Conservation (phyloP, 495 filamentous ascomycete species). For the Neurospora sublineolata region DNA sequence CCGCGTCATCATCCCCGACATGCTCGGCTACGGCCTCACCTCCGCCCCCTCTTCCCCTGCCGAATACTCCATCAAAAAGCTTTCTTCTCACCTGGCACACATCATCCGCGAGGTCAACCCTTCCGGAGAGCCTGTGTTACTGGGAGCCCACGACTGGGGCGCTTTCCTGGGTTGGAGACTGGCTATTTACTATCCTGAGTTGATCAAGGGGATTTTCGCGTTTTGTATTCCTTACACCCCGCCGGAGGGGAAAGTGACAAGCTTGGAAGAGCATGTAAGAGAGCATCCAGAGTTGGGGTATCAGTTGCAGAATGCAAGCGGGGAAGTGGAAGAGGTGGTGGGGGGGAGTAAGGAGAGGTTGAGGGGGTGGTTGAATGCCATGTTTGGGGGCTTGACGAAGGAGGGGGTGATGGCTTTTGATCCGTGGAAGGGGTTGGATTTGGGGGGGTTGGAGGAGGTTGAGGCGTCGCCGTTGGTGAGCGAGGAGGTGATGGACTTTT, state of each 20-base stretch:
- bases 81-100: conserved; percentile 22
- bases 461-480: not conserved
- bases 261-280: not conserved
- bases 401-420: not conserved
- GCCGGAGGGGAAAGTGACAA: not conserved
- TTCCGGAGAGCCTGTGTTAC: not conserved
- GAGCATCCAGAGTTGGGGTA: not conserved
- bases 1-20: conserved; percentile 32
- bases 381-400: not conserved
- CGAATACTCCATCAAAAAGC: conserved; percentile 53
- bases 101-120: not conserved
- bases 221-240: not conserved
- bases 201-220: not conserved
- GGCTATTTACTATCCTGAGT: not conserved
- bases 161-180: not conserved
- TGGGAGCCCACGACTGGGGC: not conserved
- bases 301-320: not conserved
- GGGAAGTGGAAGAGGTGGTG: not conserved
- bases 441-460: not conserved
- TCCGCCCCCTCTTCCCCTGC: conserved; percentile 38
- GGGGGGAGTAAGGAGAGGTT: not conserved
- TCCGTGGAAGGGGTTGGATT: not conserved
- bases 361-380: not conserved
- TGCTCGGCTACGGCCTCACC: conserved; percentile 62
- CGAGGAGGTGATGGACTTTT: not conserved